Base-by-base conservation (phyloP, 1,284 basidiomycete species). In the Leccinum angustisporum region DNA sequence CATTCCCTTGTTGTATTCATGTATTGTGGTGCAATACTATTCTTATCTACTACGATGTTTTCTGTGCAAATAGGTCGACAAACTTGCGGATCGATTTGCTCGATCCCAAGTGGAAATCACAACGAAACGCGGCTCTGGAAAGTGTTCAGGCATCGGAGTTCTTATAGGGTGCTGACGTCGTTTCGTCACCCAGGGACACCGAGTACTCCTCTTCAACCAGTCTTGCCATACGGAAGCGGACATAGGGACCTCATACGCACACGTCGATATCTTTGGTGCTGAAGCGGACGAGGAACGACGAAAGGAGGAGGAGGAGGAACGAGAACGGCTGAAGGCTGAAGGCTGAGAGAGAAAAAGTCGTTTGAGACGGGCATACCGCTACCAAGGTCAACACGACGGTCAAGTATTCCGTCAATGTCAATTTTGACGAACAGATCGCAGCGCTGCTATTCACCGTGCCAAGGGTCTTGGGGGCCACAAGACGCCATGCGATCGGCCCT, bases 361-460 rank as follows among this genome's bases (percentile, higher is more conserved):
- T 96, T 61, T 97, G 95, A 94, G 95, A 97, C 76, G 95, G 95
- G 70, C 94, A 97, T 76, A 95, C 94, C 2, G 90, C 92, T 57
- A 91, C 92, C 57, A 95, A 95, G 75, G 87, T 89, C 52, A 87
- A 86, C 69, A 95, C 93, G 1, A 81, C 94, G 70, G 89, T 94
- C 80, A 94, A 93, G 67, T 98, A 90, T 81, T 94, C 94, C 61
- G 88, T 88, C 14, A 90, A 90, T 66, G 94, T 92, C 79, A 94
- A 92, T 74, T 88, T 97, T 72, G 94, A 97, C 78, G 94, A 97
- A 72, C 94, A 97, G 75, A 97, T 97, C 75, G 92, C 94, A 97
- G 75, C 75, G 92, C 93, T 51, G 93, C 94, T 53, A 92, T 97
- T 63, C 94, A 96, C 77, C 89, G 91, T 63, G 86, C 92, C 27